Conservation (phyloP, 2,329 filamentous ascomycete genomes). For the Sclerotinia glacialis region DNA sequence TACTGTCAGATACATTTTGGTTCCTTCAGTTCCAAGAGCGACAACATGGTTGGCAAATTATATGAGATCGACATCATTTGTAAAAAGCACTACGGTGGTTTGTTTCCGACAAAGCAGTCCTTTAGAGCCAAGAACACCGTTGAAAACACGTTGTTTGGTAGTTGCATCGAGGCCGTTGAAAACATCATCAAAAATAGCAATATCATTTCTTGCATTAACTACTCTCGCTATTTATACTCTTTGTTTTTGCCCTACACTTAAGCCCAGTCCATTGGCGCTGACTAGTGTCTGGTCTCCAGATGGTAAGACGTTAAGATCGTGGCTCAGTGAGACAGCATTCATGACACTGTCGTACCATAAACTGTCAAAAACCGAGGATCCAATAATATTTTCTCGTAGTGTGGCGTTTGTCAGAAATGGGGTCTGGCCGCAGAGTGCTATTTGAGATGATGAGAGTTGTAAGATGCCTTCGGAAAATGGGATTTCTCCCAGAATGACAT, state of each 20-base stretch:
- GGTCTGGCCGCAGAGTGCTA: slow-evolving; percentile 46
- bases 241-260: slow-evolving; percentile 35
- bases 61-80: slow-evolving; percentile 39
- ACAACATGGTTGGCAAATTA: slow-evolving; percentile 44
- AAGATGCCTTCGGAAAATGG: slow-evolving; percentile 20
- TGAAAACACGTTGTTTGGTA: slow-evolving; percentile 28
- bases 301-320: slow-evolving; percentile 31
- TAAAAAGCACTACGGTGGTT: slow-evolving; percentile 41
- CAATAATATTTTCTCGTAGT: slow-evolving; percentile 29
- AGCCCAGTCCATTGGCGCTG: slow-evolving; percentile 37
- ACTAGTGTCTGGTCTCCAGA: slow-evolving; percentile 35
- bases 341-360: slow-evolving; percentile 32
- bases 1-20: neutral
- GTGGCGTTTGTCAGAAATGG: slow-evolving; percentile 46
- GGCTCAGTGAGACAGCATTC: slow-evolving; percentile 27
- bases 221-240: slow-evolving; percentile 34
- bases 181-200: slow-evolving; percentile 33
- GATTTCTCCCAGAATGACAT: slow-evolving; percentile 34
- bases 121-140: slow-evolving; percentile 24
- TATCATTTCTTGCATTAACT: slow-evolving; percentile 23
- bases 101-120: slow-evolving; percentile 29
- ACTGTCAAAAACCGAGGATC: slow-evolving; percentile 30
- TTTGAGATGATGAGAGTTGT: slow-evolving; percentile 9
- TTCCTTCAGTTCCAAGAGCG: slow-evolving; percentile 36
- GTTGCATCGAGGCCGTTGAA: slow-evolving; percentile 32